Evolutionary conservation across 352 stramenopile species (phyloP).

Genomic region (Phytophthora vignae): DNA sequence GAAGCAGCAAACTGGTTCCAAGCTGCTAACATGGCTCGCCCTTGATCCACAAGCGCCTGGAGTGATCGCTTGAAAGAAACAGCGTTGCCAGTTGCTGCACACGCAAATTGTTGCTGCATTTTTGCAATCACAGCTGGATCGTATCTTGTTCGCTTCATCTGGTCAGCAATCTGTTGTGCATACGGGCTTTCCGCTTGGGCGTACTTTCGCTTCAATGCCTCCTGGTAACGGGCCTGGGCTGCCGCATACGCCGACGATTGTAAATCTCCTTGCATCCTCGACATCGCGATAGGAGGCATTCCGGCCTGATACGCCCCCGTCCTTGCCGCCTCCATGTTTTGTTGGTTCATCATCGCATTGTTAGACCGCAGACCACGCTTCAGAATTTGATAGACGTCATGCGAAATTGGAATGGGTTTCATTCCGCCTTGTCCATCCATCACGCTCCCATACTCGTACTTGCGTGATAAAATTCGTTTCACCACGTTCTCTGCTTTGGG

Average conservation of each 20-base stretch:
- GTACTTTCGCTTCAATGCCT: conserved; percentile 50
- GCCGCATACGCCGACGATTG: conserved; percentile 34
- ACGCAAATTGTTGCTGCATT: conserved; percentile 34
- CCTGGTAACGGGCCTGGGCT: conserved; percentile 38
- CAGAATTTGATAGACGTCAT: conserved; percentile 52
- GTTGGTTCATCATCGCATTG: conserved; percentile 31
- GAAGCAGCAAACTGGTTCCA: conserved; percentile 79
- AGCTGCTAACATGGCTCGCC: conserved; percentile 70
- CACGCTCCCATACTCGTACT: conserved; percentile 60
- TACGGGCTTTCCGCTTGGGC: conserved; percentile 32
- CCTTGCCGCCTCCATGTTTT: conserved; percentile 20
- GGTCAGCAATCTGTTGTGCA: conserved; percentile 38
- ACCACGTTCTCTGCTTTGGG: conserved; percentile 55
- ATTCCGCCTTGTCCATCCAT: conserved; percentile 41
- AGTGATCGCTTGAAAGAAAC: conserved; percentile 59
- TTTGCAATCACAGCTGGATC: conserved; percentile 16
- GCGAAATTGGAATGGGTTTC: conserved; percentile 50
- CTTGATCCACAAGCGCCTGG: conserved; percentile 72
- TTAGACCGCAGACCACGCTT: conserved; percentile 38
- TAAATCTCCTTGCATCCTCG: conserved; percentile 36
- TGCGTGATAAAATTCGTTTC: conserved; percentile 51
- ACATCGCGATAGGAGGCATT: conserved; percentile 23
- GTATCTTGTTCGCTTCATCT: conserved; percentile 45
- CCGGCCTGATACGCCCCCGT: conserved; percentile 28
- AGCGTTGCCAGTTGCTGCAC: conserved; percentile 19